Conservation (phyloP, 345 rosid genomes). For the Eucalyptus sp. region DNA sequence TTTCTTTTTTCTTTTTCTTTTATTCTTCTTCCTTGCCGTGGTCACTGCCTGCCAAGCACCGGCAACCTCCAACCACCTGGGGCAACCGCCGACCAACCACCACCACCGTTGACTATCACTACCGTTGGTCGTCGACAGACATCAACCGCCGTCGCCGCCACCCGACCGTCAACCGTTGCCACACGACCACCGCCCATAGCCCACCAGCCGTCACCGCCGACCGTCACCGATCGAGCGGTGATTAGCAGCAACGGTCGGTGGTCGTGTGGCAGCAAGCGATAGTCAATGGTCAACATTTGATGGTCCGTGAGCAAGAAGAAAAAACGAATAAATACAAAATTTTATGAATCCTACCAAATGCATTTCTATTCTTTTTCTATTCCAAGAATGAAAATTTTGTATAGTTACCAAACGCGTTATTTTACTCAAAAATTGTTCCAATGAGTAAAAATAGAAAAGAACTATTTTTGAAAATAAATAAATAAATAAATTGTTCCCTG, state of each 20-base stretch:
- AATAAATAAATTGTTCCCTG: fast-evolving
- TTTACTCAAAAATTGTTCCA: fast-evolving
- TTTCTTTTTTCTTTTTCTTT: too few relatives aligned
- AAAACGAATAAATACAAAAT: too few relatives aligned
- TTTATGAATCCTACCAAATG: too few relatives aligned
- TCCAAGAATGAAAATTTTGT: too few relatives aligned
- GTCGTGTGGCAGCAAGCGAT: fast-evolving
- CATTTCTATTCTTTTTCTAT: too few relatives aligned
- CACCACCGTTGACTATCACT: fast-evolving
- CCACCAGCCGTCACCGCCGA: fast-evolving
- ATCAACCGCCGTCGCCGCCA: fast-evolving
- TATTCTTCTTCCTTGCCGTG: too few relatives aligned
- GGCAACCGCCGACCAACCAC: too few relatives aligned
- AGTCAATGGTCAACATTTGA: fast-evolving
- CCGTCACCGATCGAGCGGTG: fast-evolving
- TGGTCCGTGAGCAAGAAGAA: fast-evolving
- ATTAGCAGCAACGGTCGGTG: fast-evolving
- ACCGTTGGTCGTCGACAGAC: fast-evolving
- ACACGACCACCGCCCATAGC: too few relatives aligned
- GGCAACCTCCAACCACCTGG: fast-evolving
- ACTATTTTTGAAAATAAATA: too few relatives aligned
- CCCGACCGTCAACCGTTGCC: fast-evolving
- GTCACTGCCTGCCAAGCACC: fast-evolving
- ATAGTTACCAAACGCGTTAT: too few relatives aligned
- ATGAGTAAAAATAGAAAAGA: too few relatives aligned